phyloP scores from a whole-genome alignment of 2,329 filamentous ascomycete genomes.

The Xylaria sp. region DNA sequence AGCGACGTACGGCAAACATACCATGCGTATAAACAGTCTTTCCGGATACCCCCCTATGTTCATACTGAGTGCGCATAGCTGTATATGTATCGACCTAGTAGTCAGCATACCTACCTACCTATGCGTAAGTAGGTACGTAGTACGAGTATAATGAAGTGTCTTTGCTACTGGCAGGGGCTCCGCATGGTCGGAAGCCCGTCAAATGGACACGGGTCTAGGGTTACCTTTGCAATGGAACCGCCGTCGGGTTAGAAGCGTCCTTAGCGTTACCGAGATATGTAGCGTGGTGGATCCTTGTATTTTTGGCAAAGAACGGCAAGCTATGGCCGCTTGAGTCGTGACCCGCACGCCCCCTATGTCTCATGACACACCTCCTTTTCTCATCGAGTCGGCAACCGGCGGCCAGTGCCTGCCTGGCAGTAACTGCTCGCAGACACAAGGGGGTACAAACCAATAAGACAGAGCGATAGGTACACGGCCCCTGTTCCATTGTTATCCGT shows the following conservation, averaged over 20 bases:
- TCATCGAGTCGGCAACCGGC: slow-evolving; percentile 13
- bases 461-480: slow-evolving; percentile 18
- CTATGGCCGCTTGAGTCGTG: slow-evolving; percentile 34
- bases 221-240: slow-evolving; percentile 51
- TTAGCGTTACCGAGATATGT: slow-evolving; percentile 48
- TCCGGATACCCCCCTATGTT: background rate
- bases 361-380: slow-evolving; percentile 29
- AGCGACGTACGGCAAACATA: background rate
- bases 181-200: slow-evolving; percentile 43
- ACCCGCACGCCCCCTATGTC: slow-evolving; percentile 26
- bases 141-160: background rate
- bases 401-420: background rate
- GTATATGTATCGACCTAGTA: too few species aligned
- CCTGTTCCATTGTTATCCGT: slow-evolving; percentile 10
- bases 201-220: slow-evolving; percentile 43
- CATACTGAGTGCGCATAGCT: too few species aligned
- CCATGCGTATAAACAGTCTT: background rate
- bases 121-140: background rate
- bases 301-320: slow-evolving; percentile 42
- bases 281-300: slow-evolving; percentile 42
- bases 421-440: background rate
- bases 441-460: background rate
- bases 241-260: slow-evolving; percentile 46
- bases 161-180: slow-evolving; percentile 33
- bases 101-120: background rate